A percentile compares a stretch with the other conserved stretches of the same genome.
phyloP scores from a whole-genome alignment of 495 filamentous ascomycete genomes.

The Hyaloscypha bicolor region DNA sequence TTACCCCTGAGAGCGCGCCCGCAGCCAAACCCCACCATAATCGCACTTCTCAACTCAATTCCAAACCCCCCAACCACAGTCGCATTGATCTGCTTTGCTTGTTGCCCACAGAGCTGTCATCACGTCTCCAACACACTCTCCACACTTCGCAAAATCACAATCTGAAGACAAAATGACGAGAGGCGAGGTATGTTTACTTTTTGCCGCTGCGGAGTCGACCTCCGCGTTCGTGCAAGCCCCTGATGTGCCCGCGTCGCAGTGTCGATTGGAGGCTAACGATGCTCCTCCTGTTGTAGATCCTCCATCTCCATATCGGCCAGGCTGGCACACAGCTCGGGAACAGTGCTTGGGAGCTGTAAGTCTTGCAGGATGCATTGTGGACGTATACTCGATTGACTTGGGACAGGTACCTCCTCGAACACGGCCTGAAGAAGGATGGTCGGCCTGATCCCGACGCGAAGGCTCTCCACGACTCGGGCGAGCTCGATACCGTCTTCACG shows the following conservation, averaged over 20 bases:
- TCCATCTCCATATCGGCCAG: conserved; percentile 91
- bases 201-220: conserved; percentile 3
- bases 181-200: conserved; percentile 25
- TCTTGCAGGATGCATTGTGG: conserved; percentile 24
- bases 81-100: conserved; percentile 5
- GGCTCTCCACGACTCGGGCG: conserved; percentile 64
- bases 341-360: conserved; percentile 94
- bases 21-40: background rate
- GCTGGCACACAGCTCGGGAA: conserved; percentile 92
- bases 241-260: background rate
- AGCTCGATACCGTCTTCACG: conserved; percentile 90
- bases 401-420: conserved; percentile 83
- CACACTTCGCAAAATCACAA: background rate
- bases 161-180: conserved; percentile 23
- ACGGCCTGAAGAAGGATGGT: conserved; percentile 81
- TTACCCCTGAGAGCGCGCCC: conserved; percentile 4
- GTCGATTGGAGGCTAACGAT: conserved; percentile 8
- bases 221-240: conserved; percentile 7
- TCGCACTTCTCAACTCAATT: background rate
- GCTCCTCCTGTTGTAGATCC: conserved; percentile 55
- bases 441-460: conserved; percentile 64
- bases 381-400: background rate
- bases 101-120: conserved; percentile 3
- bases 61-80: background rate
- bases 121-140: background rate